Percentiles rank a stretch among this genome's conserved stretches.
These are phyloP conservation scores for Ceratocystis papillata DNA, from an alignment of 2,329 filamentous ascomycete genomes.

Conservation along the genomic window DNA sequence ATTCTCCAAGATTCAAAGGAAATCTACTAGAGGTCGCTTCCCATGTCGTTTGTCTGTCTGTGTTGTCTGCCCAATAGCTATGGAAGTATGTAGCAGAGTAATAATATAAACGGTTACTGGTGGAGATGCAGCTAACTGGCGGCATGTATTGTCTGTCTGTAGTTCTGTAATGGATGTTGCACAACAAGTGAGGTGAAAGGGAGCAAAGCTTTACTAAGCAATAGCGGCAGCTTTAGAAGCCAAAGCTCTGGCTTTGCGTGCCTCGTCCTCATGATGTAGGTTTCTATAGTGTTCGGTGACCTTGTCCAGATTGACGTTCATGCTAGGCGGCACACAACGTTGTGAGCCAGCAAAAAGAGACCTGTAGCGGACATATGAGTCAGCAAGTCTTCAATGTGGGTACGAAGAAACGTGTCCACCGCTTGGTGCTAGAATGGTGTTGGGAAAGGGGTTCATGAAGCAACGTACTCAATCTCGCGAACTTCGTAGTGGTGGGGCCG, in stretches of 20 bases:
- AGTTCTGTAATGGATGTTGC: conserved; percentile 3
- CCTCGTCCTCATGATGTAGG: conserved; percentile 45
- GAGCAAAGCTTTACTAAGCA: not conserved
- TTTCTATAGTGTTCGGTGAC: conserved; percentile 48
- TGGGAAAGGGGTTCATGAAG: not conserved
- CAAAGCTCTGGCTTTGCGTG: conserved; percentile 43
- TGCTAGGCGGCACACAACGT: conserved; percentile 22
- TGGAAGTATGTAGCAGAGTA: not conserved
- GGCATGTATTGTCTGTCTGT: conserved; percentile 6
- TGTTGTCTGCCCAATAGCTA: not conserved
- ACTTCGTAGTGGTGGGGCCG: conserved; percentile 42
- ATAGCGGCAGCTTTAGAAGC: conserved; percentile 30
- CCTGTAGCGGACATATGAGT: conserved; percentile 36
- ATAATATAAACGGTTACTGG: conserved; percentile 1
- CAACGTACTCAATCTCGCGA: conserved; percentile 47
- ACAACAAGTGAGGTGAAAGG: not conserved
- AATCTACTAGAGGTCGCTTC: not conserved
- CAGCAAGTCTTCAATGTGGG: not conserved
- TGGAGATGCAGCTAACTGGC: conserved; percentile 8
- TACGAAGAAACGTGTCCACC: no score
- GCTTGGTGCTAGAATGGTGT: not conserved
- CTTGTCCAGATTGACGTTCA: conserved; percentile 40
- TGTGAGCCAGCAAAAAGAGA: conserved; percentile 47
- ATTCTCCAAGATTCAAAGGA: not conserved
- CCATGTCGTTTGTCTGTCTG: not conserved